Percentiles rank a stretch among this genome's conserved stretches.
These are phyloP conservation scores for Fusarium bactridioides DNA, from an alignment of 2,329 filamentous ascomycete genomes.

Conservation along the genomic window DNA sequence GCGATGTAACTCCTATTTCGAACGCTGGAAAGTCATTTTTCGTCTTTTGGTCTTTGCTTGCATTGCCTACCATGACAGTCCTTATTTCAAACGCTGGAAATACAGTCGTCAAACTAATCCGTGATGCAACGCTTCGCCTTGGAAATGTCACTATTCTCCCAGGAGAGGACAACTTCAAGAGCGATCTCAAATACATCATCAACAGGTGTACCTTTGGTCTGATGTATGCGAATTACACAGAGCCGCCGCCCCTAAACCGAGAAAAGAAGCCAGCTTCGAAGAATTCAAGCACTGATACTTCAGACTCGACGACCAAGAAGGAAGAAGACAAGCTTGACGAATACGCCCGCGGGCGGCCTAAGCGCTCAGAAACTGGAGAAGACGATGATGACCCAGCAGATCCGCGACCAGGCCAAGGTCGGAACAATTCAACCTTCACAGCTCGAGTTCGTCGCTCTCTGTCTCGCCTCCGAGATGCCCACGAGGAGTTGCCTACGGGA, in stretches of 20 bases:
- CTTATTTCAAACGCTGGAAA: constrained; percentile 85
- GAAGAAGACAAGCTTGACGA: constrained; percentile 12
- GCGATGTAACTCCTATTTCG: constrained; percentile 78
- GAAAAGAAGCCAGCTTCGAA: not conserved
- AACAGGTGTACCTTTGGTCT: constrained; percentile 53
- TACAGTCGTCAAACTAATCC: constrained; percentile 74
- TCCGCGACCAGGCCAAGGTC: constrained; percentile 29
- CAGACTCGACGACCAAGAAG: constrained; percentile 5
- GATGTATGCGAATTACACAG: constrained; percentile 45
- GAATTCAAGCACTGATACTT: not conserved
- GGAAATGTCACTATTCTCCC: constrained; percentile 69
- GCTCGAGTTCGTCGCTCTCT: constrained; percentile 47
- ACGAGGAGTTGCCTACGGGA: constrained; percentile 51
- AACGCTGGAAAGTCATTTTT: constrained; percentile 86
- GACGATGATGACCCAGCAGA: not conserved
- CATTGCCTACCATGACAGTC: constrained; percentile 87
- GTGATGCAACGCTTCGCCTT: constrained; percentile 62
- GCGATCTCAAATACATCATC: constrained; percentile 55
- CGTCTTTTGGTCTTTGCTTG: constrained; percentile 89
- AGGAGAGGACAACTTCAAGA: constrained; percentile 58
- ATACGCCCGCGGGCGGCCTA: constrained; percentile 9
- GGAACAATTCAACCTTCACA: constrained; percentile 41
- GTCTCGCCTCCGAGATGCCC: constrained; percentile 48
- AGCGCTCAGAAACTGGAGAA: not conserved
- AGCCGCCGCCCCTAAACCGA: not conserved